Evolutionary conservation across 192 early-diverging fungal species (phyloP).

Genomic region (Coemansia sp.): DNA sequence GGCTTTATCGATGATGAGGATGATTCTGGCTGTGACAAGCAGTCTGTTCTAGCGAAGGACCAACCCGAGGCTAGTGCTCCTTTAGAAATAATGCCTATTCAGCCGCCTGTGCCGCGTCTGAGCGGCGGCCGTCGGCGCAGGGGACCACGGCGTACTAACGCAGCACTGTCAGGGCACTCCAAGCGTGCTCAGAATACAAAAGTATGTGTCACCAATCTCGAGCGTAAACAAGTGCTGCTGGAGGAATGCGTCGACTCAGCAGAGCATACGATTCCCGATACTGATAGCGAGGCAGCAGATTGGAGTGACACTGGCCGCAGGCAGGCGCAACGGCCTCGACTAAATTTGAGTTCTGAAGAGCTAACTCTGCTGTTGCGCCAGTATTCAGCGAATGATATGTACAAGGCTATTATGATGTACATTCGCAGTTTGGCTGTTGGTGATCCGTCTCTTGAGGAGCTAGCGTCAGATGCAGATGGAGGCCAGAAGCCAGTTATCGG

Average conservation of each 20-base stretch:
- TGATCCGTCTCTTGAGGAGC: not conserved
- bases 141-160: too few species aligned
- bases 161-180: too few species aligned
- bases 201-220: not conserved
- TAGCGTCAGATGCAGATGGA: not conserved
- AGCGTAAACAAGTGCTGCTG: not conserved
- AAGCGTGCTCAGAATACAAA: not conserved
- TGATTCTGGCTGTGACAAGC: not conserved
- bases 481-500: not conserved
- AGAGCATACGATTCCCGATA: not conserved
- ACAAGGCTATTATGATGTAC: not conserved
- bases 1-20: constrained; percentile 53
- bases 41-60: not conserved
- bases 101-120: not conserved
- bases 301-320: not conserved
- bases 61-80: not conserved
- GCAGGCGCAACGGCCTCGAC: not conserved
- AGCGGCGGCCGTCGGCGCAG: not conserved
- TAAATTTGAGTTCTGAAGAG: constrained; percentile 5
- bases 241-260: not conserved
- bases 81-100: not conserved
- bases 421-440: constrained; percentile 14
- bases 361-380: not conserved
- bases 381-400: constrained; percentile 8
- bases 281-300: not conserved